Percentiles rank a stretch among this genome's conserved stretches.
phyloP scores from a whole-genome alignment of 495 filamentous ascomycete species.

The Terfezia boudieri region DNA sequence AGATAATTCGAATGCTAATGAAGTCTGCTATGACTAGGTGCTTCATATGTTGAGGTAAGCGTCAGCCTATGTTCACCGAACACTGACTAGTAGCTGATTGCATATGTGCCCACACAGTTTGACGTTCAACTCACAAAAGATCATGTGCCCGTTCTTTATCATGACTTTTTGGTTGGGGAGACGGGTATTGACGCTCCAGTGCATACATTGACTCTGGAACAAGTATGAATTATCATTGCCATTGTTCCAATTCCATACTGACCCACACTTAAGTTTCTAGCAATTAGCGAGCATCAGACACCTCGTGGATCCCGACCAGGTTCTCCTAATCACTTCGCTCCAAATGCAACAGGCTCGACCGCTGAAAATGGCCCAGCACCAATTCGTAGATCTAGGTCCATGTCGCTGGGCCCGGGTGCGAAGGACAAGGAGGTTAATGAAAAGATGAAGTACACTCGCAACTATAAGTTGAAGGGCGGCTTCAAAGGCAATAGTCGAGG shows the following conservation, averaged over 20 bases:
- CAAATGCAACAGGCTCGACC: conserved; percentile 1
- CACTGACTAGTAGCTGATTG: background rate
- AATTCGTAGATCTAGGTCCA: conserved; percentile 24
- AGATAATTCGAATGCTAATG: too few relatives aligned
- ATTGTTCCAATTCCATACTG: background rate
- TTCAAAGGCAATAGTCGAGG: conserved; percentile 92
- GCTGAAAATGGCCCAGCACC: conserved; percentile 3
- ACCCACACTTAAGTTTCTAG: conserved; percentile 10
- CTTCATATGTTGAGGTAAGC: conserved; percentile 14
- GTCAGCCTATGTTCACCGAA: background rate
- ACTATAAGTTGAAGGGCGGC: conserved; percentile 66
- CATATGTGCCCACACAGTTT: background rate
- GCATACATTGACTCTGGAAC: conserved; percentile 81
- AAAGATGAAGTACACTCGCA: conserved; percentile 89
- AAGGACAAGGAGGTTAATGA: conserved; percentile 46
- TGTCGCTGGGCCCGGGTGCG: conserved; percentile 28
- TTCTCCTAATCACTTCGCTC: conserved; percentile 25
- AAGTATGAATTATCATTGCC: conserved; percentile 20
- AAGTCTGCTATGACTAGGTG: background rate
- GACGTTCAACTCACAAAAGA: conserved; percentile 98
- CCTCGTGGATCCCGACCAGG: conserved; percentile 23
- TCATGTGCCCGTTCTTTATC: conserved; percentile 95
- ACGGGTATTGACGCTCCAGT: conserved; percentile 95
- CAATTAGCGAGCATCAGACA: conserved; percentile 27
- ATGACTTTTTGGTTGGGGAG: conserved; percentile 96